phyloP scores from a whole-genome alignment of 805 yeast genomes.

The Lipomyces anomalus region DNA sequence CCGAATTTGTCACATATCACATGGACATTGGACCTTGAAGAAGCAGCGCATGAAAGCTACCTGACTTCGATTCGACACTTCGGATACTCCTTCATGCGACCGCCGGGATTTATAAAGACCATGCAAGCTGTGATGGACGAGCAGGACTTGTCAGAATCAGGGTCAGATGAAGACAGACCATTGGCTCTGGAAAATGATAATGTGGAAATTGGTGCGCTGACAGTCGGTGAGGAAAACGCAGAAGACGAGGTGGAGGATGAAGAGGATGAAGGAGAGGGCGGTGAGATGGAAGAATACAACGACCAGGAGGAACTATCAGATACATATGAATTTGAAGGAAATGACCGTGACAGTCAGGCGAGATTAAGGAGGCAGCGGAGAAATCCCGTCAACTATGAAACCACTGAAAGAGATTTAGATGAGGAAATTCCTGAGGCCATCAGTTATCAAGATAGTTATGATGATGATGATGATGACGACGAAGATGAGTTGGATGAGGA shows the following conservation, averaged over 20 bases:
- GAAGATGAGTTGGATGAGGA: constrained; percentile 8
- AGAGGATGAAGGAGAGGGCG: constrained; percentile 29
- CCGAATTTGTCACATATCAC: too few relatives aligned
- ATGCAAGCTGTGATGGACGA: constrained; percentile 35
- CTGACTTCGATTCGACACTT: constrained; percentile 35
- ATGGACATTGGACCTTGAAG: too few relatives aligned
- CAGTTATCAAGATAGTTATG: constrained; percentile 26
- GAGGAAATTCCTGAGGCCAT: constrained; percentile 31
- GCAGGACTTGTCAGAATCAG: constrained; percentile 21
- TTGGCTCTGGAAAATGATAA: constrained; percentile 32
- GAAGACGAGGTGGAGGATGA: constrained; percentile 29
- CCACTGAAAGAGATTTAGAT: constrained; percentile 24
- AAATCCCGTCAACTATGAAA: too few relatives aligned
- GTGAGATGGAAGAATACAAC: constrained; percentile 19
- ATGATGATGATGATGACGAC: constrained; percentile 16
- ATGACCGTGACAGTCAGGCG: constrained; percentile 29
- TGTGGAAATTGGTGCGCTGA: constrained; percentile 8
- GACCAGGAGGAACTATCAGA: constrained; percentile 28
- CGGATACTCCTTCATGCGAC: constrained; percentile 48
- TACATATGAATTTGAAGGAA: constrained; percentile 21
- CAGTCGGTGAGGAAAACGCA: constrained; percentile 19
- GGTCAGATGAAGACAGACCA: constrained; percentile 37
- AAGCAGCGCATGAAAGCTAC: constrained; percentile 7
- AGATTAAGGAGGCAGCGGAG: constrained; percentile 32
- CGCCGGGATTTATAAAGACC: constrained; percentile 57